These are phyloP conservation scores for Ensete glaucum DNA, from an alignment of 176 grass and related monocot species.

Conservation along the genomic window DNA sequence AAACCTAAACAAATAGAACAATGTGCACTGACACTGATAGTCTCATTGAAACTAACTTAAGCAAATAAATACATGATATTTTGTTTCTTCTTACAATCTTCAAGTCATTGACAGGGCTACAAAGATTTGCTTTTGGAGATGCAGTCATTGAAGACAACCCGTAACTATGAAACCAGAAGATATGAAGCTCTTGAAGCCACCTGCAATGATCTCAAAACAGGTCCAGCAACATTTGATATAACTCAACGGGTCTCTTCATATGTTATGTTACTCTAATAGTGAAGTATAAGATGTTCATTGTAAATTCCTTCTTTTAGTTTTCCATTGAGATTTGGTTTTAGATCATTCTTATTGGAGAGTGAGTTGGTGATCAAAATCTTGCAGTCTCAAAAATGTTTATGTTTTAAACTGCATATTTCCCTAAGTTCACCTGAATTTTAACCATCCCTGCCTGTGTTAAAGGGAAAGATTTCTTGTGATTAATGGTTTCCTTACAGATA, in stretches of 20 bases:
- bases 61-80: background rate
- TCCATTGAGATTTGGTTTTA: too few species aligned
- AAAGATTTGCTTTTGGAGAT: slow-evolving; percentile 12
- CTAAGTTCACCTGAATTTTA: too few species aligned
- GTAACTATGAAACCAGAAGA: background rate
- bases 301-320: too few species aligned
- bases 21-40: too few species aligned
- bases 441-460: too few species aligned
- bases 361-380: too few species aligned
- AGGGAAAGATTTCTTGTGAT: too few species aligned
- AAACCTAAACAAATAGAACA: too few species aligned
- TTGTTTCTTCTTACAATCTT: background rate
- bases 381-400: too few species aligned
- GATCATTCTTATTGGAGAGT: too few species aligned
- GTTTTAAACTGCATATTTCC: too few species aligned
- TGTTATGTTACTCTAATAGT: background rate
- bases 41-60: background rate
- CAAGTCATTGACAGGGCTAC: background rate
- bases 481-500: too few species aligned
- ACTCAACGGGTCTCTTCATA: background rate
- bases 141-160: background rate
- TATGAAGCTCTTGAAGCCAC: slow-evolving; percentile 13
- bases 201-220: slow-evolving; percentile 5
- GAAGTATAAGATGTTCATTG: background rate
- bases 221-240: background rate